Conservation (phyloP, 1,284 basidiomycete species). For the Tylopilus orsonianus region DNA sequence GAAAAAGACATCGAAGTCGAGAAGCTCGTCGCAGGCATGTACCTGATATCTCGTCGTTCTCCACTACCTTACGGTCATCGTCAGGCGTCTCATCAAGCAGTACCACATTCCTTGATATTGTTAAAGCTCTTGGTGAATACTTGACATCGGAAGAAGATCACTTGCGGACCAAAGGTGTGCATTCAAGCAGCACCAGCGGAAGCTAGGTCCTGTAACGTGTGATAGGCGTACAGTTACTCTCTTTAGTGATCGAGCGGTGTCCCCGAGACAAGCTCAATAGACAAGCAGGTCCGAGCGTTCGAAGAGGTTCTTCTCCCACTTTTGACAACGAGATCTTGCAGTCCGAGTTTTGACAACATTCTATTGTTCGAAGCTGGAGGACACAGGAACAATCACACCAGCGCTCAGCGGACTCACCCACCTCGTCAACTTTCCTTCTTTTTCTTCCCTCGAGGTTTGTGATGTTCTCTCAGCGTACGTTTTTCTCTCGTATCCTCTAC, state of each 20-base stretch:
- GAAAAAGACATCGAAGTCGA: constrained; percentile 60
- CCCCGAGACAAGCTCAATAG: constrained; percentile 70
- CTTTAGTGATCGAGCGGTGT: constrained; percentile 60
- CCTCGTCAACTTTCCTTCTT: constrained; percentile 64
- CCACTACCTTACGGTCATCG: constrained; percentile 12
- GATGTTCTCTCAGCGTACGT: constrained; percentile 70
- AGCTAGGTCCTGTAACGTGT: constrained; percentile 13
- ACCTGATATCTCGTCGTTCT: constrained; percentile 7
- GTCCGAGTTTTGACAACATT: constrained; percentile 83
- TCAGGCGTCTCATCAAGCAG: constrained; percentile 66
- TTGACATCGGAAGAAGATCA: constrained; percentile 85
- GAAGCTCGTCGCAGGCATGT: constrained; percentile 57
- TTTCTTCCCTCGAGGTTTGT: constrained; percentile 71
- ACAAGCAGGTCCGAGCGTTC: constrained; percentile 67
- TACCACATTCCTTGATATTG: constrained; percentile 75
- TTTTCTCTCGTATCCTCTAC: neutral
- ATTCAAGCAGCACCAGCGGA: constrained; percentile 7
- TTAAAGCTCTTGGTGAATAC: constrained; percentile 84
- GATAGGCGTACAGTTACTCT: constrained; percentile 76
- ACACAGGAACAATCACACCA: constrained; percentile 78
- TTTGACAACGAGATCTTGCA: constrained; percentile 33
- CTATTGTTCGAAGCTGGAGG: constrained; percentile 84
- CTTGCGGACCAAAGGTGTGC: constrained; percentile 73
- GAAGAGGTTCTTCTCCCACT: neutral
- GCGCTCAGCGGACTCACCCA: constrained; percentile 73